Base-by-base conservation (phyloP, 306 rosid species). In the Gleditsia sinensis region DNA sequence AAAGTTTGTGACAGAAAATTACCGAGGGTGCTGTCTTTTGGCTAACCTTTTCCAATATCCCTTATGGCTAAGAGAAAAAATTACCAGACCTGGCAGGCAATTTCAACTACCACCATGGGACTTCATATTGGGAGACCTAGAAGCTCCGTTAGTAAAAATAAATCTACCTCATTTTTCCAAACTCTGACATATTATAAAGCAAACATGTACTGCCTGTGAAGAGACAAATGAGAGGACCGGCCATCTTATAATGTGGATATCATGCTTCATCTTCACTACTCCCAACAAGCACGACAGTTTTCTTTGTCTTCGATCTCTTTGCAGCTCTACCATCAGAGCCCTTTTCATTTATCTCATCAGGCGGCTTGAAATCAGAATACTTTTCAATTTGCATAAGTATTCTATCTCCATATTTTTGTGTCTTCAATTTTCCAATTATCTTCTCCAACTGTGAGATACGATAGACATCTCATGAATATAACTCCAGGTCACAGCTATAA, bases 251-350 rank as follows among this genome's bases (percentile, higher is more conserved):
- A 12, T 43, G 53, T 7, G 6, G 6, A 17, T 62, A 17, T 83
- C 84, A 89, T 13, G 78, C 76, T 73, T 86, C 96, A 67, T 94
- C 98, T 75, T 91, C 98, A 72, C 91, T 91, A 74, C 86, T 87
- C 74, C 83, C 91, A 75, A 91, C 74, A 54, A 94, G 69, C 77
- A 93, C 91, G 28, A 74, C 66, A 57, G 81, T 82, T 80, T 88
- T 84, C 72, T 84, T 83, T 71, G 84, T 87, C 79, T 84, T 94
- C 7, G 45, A 84, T 78, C 84, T 84, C 82, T 89, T 91, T n/a
- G 81, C 57, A 12, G 80, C 81, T 77, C 96, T 79, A 27, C 56
- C 76, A 66, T 78, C 87, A 75, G 25, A 78, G 56, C 23, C 83
- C 74, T 69, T 86, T 46, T 86, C 83, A 75, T 85, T 36, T 19